A percentile compares a stretch with the other conserved stretches of the same genome.
phyloP scores from a whole-genome alignment of 2,329 filamentous ascomycete species.

The Pseudogymnoascus sp. region DNA sequence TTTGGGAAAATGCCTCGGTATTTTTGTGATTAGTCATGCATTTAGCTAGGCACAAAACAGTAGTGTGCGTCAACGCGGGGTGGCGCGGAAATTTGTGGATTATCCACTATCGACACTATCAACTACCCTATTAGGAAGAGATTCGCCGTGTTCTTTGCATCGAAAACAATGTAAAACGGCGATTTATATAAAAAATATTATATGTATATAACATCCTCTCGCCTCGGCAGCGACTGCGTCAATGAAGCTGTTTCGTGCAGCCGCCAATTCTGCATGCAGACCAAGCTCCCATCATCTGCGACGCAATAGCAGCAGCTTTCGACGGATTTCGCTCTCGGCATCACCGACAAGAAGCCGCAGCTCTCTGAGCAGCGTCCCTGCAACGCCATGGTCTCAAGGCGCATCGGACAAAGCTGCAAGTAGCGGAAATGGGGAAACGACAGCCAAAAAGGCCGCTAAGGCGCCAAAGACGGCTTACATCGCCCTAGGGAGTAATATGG shows the following conservation, averaged over 20 bases:
- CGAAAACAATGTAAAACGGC: background rate
- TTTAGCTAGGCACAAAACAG: conserved; percentile 3
- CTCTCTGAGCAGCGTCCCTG: conserved; percentile 10
- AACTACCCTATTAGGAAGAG: conserved; percentile 4
- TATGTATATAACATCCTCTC: background rate
- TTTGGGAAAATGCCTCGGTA: conserved; percentile 28
- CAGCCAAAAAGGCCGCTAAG: conserved; percentile 8
- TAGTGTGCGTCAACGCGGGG: conserved; percentile 8
- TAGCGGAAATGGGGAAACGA: background rate
- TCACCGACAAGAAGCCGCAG: conserved; percentile 8
- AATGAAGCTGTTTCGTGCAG: conserved; percentile 10
- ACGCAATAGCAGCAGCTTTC: conserved; percentile 1
- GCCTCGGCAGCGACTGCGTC: background rate
- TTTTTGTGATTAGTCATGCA: conserved; percentile 6
- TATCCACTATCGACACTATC: conserved; percentile 4
- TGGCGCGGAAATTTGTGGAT: conserved; percentile 6
- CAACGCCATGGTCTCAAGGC: conserved; percentile 17
- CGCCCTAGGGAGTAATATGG: conserved; percentile 87
- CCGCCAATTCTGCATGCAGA: conserved; percentile 4
- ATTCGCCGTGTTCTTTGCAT: conserved; percentile 2
- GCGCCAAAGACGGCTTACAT: conserved; percentile 54
- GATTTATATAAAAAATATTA: background rate
- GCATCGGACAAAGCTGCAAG: background rate
- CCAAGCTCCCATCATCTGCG: background rate
- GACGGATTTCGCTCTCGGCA: background rate